Base-by-base conservation (phyloP, 75 land plant species). In the Azolla pinnata region DNA sequence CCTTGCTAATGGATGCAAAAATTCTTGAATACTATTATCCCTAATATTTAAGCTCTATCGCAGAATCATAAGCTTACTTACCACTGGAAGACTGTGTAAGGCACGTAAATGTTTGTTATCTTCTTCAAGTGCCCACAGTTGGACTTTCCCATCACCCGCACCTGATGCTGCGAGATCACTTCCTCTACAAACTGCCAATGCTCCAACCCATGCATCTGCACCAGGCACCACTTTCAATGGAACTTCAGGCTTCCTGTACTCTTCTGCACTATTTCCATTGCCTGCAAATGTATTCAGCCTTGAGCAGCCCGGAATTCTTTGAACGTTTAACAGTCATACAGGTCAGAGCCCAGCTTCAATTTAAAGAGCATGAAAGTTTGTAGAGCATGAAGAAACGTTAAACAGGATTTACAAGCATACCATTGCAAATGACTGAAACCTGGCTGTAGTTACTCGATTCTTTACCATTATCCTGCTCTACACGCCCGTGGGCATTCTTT, bases 81-180 rank as follows among this genome's bases (percentile, higher is more conserved):
- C 98, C 85, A 81, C 54, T 29, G 85, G 83, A 51, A 83, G 66
- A 58, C 67, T 63, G 63, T 61, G 79, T 29, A 95, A 59, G 8
- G 83, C 74, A 30, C 47, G 58, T 50, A 95, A 73, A 61, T 63
- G 70, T 60, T 74, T 86, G 27, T 65, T 64, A 51, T 71, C 79
- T 60, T 74, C 75, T 50, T 77, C 81, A 45, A 95, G 51, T 10
- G 83, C 77, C 99, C 99, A 95, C 10, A 95, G 66, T 29, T 80
- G 79, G 31, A 95, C 79, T 40, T 56, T 38, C 40, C 99, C 99
- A 79, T 90, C 82, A 29, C 88, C 99, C 65, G 99, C 99, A 53
- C 99, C 99, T 56, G 90, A 85, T 52, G 97, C 99, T 69, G 83
- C 99, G 63, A 95, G 79, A 67, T 95, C 99, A 70, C 97, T 95